Conservation (phyloP, 2,329 filamentous ascomycete species). For the Raffaelea deltoideospora region DNA sequence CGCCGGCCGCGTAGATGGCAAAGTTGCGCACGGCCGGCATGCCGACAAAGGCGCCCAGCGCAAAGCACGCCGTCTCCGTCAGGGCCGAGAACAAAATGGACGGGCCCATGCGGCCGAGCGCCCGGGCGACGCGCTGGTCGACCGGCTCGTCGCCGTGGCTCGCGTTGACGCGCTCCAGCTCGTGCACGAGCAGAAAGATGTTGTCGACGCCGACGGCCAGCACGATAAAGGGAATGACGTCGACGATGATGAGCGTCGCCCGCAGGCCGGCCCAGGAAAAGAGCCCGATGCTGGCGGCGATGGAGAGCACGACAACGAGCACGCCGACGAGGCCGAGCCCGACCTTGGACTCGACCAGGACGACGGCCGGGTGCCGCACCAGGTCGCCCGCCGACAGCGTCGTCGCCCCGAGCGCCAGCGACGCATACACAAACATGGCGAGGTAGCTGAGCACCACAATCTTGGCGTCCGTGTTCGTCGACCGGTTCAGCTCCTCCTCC, state of each 20-base stretch:
- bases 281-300: constrained; percentile 83
- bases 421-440: constrained; percentile 97
- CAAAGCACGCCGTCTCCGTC: constrained; percentile 87
- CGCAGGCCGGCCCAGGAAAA: constrained; percentile 88
- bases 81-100: constrained; percentile 91
- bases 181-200: constrained; percentile 96
- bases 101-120: constrained; percentile 90
- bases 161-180: constrained; percentile 88
- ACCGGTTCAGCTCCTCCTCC: constrained; percentile 93
- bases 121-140: constrained; percentile 70
- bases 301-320: constrained; percentile 91
- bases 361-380: constrained; percentile 65
- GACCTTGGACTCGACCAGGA: constrained; percentile 92
- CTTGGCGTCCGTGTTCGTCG: constrained; percentile 93
- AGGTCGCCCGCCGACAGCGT: constrained; percentile 65
- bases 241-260: constrained; percentile 92
- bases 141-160: constrained; percentile 82
- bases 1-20: constrained; percentile 87
- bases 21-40: constrained; percentile 99
- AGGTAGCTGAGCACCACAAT: constrained; percentile 95
- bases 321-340: constrained; percentile 90
- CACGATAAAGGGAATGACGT: constrained; percentile 96
- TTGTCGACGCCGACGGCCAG: constrained; percentile 96
- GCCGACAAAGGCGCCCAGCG: constrained; percentile 80
- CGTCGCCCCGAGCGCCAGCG: constrained; percentile 78